A percentile compares a stretch with the other conserved stretches of the same genome.
These are phyloP conservation scores for Boletus rubescentipes DNA, from an alignment of 768 basidiomycete genomes.

Conservation along the genomic window DNA sequence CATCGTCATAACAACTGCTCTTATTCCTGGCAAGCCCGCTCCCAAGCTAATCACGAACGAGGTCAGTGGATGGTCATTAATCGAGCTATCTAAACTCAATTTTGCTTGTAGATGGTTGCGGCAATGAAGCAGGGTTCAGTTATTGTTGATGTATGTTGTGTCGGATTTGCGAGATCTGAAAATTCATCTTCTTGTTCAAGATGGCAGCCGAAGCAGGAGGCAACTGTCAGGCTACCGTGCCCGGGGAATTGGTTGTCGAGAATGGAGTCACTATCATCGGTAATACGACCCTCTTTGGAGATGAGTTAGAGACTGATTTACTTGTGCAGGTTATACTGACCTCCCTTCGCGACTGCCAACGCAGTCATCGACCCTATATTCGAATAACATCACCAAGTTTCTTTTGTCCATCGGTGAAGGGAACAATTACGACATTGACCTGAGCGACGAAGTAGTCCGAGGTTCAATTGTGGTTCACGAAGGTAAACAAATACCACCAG, in stretches of 20 bases:
- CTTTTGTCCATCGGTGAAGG: slow-evolving; percentile 74
- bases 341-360: slow-evolving; percentile 86
- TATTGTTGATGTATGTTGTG: slow-evolving; percentile 60
- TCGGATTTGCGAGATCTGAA: neutral
- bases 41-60: slow-evolving; percentile 82
- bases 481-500: slow-evolving; percentile 63
- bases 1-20: slow-evolving; percentile 84
- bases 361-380: slow-evolving; percentile 86
- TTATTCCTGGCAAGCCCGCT: slow-evolving; percentile 84
- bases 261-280: slow-evolving; percentile 85
- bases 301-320: slow-evolving; percentile 2
- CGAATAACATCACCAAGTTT: slow-evolving; percentile 91
- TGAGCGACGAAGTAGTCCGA: slow-evolving; percentile 82
- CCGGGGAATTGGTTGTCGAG: slow-evolving; percentile 68
- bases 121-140: slow-evolving; percentile 94
- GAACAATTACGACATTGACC: slow-evolving; percentile 61
- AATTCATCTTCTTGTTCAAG: slow-evolving; percentile 23
- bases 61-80: slow-evolving; percentile 21
- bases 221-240: slow-evolving; percentile 80
- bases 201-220: slow-evolving; percentile 85
- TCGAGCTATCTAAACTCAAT: slow-evolving; percentile 6
- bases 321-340: slow-evolving; percentile 68
- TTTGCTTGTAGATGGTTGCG: slow-evolving; percentile 58
- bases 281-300: slow-evolving; percentile 24
- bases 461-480: slow-evolving; percentile 75